phyloP scores from a whole-genome alignment of 2,329 filamentous ascomycete genomes.

The Monilinia vaccinii-corymbosi region DNA sequence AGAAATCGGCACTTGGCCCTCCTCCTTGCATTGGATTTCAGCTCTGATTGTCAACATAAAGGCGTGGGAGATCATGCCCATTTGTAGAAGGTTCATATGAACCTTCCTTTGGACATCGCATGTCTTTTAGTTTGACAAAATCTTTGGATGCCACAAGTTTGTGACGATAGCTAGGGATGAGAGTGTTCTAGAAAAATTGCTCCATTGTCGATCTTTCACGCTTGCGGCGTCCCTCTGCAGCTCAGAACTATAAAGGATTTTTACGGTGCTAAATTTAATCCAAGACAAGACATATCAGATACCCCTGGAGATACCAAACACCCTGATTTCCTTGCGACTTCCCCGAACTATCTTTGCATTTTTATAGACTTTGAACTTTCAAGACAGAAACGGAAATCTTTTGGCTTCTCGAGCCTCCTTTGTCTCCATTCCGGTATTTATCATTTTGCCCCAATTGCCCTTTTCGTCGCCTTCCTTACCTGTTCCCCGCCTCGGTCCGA shows the following conservation, averaged over 20 bases:
- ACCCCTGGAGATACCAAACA: background rate
- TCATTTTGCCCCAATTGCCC: constrained; percentile 1
- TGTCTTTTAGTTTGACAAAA: background rate
- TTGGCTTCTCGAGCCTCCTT: background rate
- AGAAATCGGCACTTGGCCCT: background rate
- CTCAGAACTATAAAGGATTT: constrained; percentile 1
- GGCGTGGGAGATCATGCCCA: constrained; percentile 5
- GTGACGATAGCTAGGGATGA: background rate
- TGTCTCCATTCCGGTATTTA: constrained; percentile 7
- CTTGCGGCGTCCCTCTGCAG: constrained; percentile 3
- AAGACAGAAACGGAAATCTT: background rate
- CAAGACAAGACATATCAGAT: background rate
- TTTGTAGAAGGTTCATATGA: constrained; percentile 8
- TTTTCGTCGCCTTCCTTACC: background rate
- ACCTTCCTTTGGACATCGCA: constrained; percentile 2
- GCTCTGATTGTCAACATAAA: background rate
- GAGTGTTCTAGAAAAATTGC: constrained; percentile 3
- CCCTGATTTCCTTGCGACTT: background rate
- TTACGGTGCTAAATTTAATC: background rate
- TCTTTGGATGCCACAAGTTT: constrained; percentile 9
- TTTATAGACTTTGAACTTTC: background rate
- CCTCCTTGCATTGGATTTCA: constrained; percentile 10
- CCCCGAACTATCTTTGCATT: background rate
- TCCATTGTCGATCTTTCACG: constrained; percentile 7
- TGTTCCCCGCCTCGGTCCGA: constrained; percentile 4